These are phyloP conservation scores for Pleodorina starrii DNA, from an alignment of 139 green algal species.

Conservation along the genomic window DNA sequence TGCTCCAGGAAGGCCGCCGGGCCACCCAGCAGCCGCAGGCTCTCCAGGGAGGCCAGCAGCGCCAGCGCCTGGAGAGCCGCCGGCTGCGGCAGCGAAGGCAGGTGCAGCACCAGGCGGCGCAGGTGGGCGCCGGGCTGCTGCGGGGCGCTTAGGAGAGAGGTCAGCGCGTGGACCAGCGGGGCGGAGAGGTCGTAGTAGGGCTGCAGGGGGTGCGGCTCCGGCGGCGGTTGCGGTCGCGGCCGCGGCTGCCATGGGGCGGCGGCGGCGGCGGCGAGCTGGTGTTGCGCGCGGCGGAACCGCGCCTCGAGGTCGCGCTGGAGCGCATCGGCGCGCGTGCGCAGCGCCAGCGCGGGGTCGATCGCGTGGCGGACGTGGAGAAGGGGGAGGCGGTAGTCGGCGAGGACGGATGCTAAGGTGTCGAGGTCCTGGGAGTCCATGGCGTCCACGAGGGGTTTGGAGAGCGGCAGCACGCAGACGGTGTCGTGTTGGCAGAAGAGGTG, in stretches of 20 bases:
- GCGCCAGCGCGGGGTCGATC: neutral
- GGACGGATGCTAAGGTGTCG: neutral
- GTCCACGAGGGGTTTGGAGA: neutral
- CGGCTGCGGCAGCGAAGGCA: neutral
- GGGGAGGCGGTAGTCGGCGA: neutral
- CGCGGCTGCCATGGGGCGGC: neutral
- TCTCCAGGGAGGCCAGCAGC: conserved; percentile 10
- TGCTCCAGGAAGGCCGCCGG: neutral
- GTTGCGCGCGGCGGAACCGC: neutral
- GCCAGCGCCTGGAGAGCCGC: neutral
- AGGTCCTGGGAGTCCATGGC: neutral
- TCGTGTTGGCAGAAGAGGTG: neutral
- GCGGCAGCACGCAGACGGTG: conserved; percentile 12
- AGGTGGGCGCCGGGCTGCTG: neutral
- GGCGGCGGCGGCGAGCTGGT: neutral
- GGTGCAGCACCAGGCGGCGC: neutral
- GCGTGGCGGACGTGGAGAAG: neutral
- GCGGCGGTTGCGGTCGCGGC: no score
- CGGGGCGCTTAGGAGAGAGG: neutral
- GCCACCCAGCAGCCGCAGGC: neutral
- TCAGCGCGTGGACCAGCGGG: neutral
- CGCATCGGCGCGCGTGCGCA: neutral
- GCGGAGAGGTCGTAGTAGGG: neutral
- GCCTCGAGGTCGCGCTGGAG: neutral
- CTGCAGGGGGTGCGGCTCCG: neutral